phyloP scores from a whole-genome alignment of 495 filamentous ascomycete species.

The Penicillium cosmopolitanum region DNA sequence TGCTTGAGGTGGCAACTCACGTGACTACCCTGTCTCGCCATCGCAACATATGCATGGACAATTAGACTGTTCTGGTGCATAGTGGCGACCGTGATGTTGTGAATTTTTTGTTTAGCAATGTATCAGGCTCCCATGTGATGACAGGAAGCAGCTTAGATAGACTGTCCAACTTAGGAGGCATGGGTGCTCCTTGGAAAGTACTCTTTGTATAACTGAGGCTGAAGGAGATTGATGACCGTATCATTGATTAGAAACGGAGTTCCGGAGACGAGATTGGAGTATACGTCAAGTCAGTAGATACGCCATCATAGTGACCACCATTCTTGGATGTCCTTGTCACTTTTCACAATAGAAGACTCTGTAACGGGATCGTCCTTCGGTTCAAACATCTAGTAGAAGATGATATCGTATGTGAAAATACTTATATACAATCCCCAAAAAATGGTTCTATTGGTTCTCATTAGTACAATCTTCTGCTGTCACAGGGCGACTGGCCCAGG shows the following conservation, averaged over 20 bases:
- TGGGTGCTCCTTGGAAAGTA: background rate
- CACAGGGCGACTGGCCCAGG: too few relatives aligned
- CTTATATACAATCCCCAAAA: too few relatives aligned
- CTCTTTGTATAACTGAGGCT: background rate
- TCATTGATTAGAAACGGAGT: conserved; percentile 23
- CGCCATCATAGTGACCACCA: conserved; percentile 46
- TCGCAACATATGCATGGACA: conserved; percentile 6
- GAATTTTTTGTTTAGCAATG: conserved; percentile 14
- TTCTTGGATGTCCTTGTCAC: conserved; percentile 37
- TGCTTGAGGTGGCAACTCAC: conserved; percentile 13
- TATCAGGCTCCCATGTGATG: conserved; percentile 8
- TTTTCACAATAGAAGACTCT: too few relatives aligned
- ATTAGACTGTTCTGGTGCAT: conserved; percentile 18
- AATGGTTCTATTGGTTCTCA: too few relatives aligned
- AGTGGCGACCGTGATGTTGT: conserved; percentile 14
- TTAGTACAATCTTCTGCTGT: too few relatives aligned
- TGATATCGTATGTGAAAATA: too few relatives aligned
- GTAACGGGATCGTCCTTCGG: too few relatives aligned
- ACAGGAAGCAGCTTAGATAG: conserved; percentile 12
- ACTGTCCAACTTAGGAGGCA: conserved; percentile 11
- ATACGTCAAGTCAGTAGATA: conserved; percentile 45
- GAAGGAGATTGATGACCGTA: conserved; percentile 13
- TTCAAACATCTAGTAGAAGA: too few relatives aligned
- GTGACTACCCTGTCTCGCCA: background rate
- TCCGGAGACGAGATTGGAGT: conserved; percentile 26